Evolutionary conservation across 2,329 filamentous ascomycete species (phyloP).

Genomic region (Atkinsonella hypoxylon): DNA sequence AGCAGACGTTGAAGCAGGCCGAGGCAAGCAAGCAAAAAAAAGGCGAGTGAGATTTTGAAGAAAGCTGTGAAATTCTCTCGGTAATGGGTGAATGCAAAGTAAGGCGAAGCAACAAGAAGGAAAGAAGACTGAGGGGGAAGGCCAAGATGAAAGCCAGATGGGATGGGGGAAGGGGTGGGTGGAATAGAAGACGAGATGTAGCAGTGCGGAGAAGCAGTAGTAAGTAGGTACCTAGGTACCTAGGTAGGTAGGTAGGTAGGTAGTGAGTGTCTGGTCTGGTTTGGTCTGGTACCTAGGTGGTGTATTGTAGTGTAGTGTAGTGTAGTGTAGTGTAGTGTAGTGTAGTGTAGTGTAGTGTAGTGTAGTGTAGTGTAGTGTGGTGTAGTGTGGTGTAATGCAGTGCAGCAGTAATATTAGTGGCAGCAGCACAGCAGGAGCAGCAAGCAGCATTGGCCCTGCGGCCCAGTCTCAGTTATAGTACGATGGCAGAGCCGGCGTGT

Average conservation of each 20-base stretch:
- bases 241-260: too few relatives aligned
- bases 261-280: too few relatives aligned
- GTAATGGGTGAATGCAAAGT: not conserved
- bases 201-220: not conserved
- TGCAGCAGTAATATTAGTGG: not conserved
- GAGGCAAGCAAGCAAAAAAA: not conserved
- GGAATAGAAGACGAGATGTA: not conserved
- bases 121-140: not conserved
- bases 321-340: not conserved
- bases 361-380: not conserved
- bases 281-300: too few relatives aligned
- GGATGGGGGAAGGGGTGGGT: conserved; percentile 6
- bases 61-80: not conserved
- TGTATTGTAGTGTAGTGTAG: conserved; percentile 1
- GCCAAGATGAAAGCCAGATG: conserved; percentile 3
- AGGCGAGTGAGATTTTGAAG: not conserved
- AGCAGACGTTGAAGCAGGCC: not conserved
- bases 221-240: too few relatives aligned
- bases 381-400: too few relatives aligned
- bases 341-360: too few relatives aligned
- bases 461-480: not conserved
- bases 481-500: not conserved
- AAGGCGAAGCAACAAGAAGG: not conserved
- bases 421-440: not conserved
- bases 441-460: not conserved